Evolutionary conservation across 1,284 basidiomycete genomes (phyloP), one percentile per base, ranked within the genome.

Genomic region (Testicularia cyperi): DNA sequence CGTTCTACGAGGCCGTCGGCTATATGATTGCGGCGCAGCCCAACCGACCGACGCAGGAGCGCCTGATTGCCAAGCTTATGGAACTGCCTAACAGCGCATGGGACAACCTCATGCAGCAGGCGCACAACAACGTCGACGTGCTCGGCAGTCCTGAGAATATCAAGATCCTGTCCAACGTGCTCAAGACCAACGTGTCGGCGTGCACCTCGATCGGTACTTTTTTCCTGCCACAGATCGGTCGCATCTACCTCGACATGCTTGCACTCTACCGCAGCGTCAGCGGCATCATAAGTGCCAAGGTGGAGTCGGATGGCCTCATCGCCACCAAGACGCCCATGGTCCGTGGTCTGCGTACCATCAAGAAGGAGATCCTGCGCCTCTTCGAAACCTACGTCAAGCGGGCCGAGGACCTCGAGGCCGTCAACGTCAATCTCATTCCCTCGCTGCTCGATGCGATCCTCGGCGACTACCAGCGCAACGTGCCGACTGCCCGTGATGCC

Each of bases 11-110:
- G 79, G 95, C 95, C 6, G 88, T 97, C 37, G 95, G 95, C 16
- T 92, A 97, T 80, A 98, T 98, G 95, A 96, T 99, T 69, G 91
- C 92, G 15, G 92, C 94, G 2, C 95, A 98, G 77, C 94, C 94
- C 32, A 96, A 98, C 79, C 94, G 95, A 77, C 87, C 90, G 14
- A 89, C 88, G 64, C 95, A 97, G 78, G 95, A 98, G 80, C 88
- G 90, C 61, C 81, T 98, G 45, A 97, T 99, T 45, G 82, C 85
- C 20, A 95, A 92, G 76, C 79, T 99, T 40, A 99, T 98, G 95
- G 90, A 95, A 66, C 80, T 96, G 66, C 95, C 95, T 0, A 99
- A 98, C 78, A 92, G 88, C 66, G 94, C 92, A 19, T 99, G 95
- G 95, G 92, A 97, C 78, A 88, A 87, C 25, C 79, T 98, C 39